A percentile compares a stretch with the other conserved stretches of the same genome.
Evolutionary conservation across 108 stramenopile genomes (phyloP).

Genomic region (Mediolabrus comicus): DNA sequence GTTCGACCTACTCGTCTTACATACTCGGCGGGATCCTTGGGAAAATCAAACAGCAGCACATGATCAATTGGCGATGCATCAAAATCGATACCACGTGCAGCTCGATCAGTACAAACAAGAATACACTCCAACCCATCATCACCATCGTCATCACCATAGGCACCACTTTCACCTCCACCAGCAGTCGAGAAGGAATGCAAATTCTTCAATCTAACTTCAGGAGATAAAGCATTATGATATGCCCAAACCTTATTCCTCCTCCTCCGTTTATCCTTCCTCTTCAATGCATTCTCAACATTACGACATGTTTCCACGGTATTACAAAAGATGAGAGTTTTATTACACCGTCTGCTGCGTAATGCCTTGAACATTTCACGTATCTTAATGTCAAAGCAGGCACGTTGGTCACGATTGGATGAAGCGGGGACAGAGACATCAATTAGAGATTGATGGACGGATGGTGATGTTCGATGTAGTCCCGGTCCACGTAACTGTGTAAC

Average conservation of each 20-base stretch:
- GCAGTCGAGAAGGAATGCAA: constrained; percentile 52
- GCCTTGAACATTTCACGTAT: constrained; percentile 79
- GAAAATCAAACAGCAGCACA: constrained; percentile 95
- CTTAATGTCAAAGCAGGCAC: constrained; percentile 83
- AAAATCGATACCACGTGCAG: constrained; percentile 91
- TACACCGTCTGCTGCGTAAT: constrained; percentile 61
- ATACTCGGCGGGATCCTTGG: constrained; percentile 93
- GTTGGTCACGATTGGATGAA: constrained; percentile 53
- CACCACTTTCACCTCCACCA: background rate
- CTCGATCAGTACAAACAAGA: constrained; percentile 95
- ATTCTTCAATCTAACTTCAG: constrained; percentile 60
- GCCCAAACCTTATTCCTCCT: constrained; percentile 37
- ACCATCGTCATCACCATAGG: background rate
- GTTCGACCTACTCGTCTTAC: constrained; percentile 90
- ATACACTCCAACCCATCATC: constrained; percentile 48
- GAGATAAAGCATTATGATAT: constrained; percentile 90
- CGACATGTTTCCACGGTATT: constrained; percentile 95
- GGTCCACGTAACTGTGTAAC: constrained; percentile 78
- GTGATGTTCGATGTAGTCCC: constrained; percentile 88
- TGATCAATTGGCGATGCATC: constrained; percentile 79
- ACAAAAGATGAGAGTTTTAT: constrained; percentile 93
- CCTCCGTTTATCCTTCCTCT: constrained; percentile 74
- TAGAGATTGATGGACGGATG: constrained; percentile 69
- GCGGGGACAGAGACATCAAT: constrained; percentile 87
- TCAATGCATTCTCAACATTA: constrained; percentile 87